Percentiles rank a stretch among this genome's conserved stretches.
Evolutionary conservation across 2,329 filamentous ascomycete genomes (phyloP).

Genomic region (Hysterium pulicare): DNA sequence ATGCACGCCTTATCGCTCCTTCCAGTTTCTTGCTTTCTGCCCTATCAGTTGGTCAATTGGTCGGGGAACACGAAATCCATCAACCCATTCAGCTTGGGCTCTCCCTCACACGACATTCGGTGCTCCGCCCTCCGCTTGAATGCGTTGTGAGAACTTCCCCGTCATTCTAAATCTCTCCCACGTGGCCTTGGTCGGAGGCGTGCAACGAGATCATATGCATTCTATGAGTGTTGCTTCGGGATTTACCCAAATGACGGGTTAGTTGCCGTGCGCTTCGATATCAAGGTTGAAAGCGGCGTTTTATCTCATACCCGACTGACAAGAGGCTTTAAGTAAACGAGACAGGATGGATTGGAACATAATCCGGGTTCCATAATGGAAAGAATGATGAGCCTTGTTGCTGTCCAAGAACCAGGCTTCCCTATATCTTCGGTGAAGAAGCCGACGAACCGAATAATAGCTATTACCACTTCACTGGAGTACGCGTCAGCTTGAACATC

Average conservation of each 20-base stretch:
- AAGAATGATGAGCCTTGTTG: conserved; percentile 2
- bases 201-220: background rate
- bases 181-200: background rate
- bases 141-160: background rate
- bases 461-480: conserved; percentile 3
- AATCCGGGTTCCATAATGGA: conserved; percentile 6
- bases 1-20: too few species aligned
- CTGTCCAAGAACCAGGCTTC: conserved; percentile 1
- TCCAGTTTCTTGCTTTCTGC: too few species aligned
- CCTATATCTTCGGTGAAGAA: conserved; percentile 7
- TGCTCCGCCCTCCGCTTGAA: background rate
- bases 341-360: conserved; percentile 2
- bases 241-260: background rate
- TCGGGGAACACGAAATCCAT: too few species aligned
- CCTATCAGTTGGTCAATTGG: too few species aligned
- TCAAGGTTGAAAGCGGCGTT: background rate
- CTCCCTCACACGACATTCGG: too few species aligned
- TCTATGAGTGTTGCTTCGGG: background rate
- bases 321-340: conserved; percentile 4
- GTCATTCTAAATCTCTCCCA: background rate
- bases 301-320: background rate
- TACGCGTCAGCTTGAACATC: background rate
- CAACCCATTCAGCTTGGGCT: too few species aligned
- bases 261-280: background rate
- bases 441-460: conserved; percentile 6